Evolutionary conservation across 2,329 filamentous ascomycete genomes (phyloP), one percentile per base, ranked within the genome.

Genomic region (Aotearoamyces nothofagi): DNA sequence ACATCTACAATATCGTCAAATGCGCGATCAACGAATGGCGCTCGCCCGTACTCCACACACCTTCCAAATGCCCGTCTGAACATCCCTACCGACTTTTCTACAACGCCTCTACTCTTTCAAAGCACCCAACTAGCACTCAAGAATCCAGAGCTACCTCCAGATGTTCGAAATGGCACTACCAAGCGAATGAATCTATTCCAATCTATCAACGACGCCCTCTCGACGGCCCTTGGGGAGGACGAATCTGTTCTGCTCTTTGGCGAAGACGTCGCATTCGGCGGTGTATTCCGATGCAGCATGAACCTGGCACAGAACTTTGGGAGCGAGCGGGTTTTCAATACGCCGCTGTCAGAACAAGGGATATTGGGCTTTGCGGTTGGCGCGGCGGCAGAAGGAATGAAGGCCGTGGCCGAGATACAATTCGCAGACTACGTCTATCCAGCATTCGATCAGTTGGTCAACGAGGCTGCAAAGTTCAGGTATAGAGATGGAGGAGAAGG

Each of bases 211-310:
- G 75, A 87, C 39, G 86, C 87, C 8, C 64, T 98, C 13, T 70
- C 79, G 13, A 80, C 78, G 34, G 82, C 87, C 14, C 65, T 98
- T 15, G 70, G 78, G 10, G 70, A 77, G 19, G 86, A 94, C 44
- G 82, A 92, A 39, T 74, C 77, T 11, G 83, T 93, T 13, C 60
- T 96, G 32, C 66, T 98, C 7, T 98, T 98, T 45, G 90, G 90
- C 23, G 90, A 98, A 54, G 90, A 98, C 49, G 84, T 98, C 5
- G 82, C 90, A 9, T 98, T 98, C 44, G 90, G 90, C 23, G 90
- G 90, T 30, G 90, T 98, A 10, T 98, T 98, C 49, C 70, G 90
- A 32, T 94, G 84, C 55, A 87, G 82, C 17, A 87, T 90, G 73
- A 82, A 86, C 43, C 65, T 98, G 10, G 74, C 83, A 17, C 79